These are phyloP conservation scores for Cryomyces minteri DNA, from an alignment of 495 filamentous ascomycete genomes.

Conservation along the genomic window DNA sequence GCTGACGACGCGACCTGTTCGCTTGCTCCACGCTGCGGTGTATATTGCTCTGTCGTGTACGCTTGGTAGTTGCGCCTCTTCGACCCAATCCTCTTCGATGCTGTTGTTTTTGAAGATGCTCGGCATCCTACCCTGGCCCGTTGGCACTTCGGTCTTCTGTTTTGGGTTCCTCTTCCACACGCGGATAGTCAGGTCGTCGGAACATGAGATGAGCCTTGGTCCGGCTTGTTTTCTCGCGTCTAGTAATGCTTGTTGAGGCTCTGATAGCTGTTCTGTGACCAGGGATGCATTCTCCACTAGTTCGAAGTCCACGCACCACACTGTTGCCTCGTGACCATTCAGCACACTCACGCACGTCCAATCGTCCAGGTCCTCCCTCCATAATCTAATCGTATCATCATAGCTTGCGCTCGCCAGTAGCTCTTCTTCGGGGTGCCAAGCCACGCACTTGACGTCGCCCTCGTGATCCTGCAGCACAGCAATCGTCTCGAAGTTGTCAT, in stretches of 20 bases:
- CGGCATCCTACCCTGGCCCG: constrained; percentile 33
- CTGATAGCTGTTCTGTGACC: constrained; percentile 10
- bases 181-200: constrained; percentile 58
- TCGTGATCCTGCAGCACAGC: constrained; percentile 88
- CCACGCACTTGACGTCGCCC: constrained; percentile 83
- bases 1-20: constrained; percentile 57
- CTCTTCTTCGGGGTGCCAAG: constrained; percentile 71
- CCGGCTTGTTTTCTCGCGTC: constrained; percentile 28
- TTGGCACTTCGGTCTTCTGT: constrained; percentile 24
- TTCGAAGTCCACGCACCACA: constrained; percentile 84
- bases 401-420: constrained; percentile 75
- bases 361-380: constrained; percentile 79
- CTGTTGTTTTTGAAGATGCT: constrained; percentile 62
- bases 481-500: constrained; percentile 90
- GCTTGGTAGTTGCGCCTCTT: constrained; percentile 49
- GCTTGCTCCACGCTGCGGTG: constrained; percentile 58
- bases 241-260: constrained; percentile 20
- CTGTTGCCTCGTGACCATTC: constrained; percentile 58
- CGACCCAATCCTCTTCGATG: constrained; percentile 62
- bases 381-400: constrained; percentile 78
- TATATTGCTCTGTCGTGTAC: constrained; percentile 70
- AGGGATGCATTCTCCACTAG: constrained; percentile 18
- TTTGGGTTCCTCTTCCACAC: constrained; percentile 56
- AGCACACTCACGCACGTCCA: constrained; percentile 81
- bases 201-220: constrained; percentile 55